A percentile compares a stretch with the other conserved stretches of the same genome.
These are phyloP conservation scores for Euptelea pleiosperma DNA, from an alignment of 164 flowering plant species.

Conservation along the genomic window DNA sequence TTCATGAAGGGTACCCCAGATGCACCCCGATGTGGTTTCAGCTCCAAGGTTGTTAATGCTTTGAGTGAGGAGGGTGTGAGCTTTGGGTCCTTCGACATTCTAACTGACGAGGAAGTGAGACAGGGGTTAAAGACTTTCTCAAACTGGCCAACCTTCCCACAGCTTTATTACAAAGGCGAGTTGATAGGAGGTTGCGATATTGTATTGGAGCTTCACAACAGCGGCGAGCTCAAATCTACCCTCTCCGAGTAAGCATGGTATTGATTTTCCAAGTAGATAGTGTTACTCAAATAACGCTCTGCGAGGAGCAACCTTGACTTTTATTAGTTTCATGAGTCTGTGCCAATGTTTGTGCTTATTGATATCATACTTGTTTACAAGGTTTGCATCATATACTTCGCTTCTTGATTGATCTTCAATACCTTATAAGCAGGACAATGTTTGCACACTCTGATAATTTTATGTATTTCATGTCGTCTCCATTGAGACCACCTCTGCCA, in stretches of 20 bases:
- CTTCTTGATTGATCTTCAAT: conserved; percentile 4
- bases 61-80: conserved; percentile 60
- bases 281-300: neutral
- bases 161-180: conserved; percentile 88
- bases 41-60: conserved; percentile 84
- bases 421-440: no score
- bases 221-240: conserved; percentile 75
- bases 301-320: neutral
- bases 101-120: conserved; percentile 78
- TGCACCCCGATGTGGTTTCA: conserved; percentile 85
- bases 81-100: conserved; percentile 80
- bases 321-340: neutral
- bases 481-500: no score
- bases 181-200: conserved; percentile 93
- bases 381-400: neutral
- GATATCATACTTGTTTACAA: neutral
- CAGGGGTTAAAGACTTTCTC: conserved; percentile 79
- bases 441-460: no score
- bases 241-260: conserved; percentile 49
- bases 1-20: conserved; percentile 98
- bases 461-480: no score
- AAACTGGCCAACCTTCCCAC: conserved; percentile 97
- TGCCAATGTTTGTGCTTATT: neutral
- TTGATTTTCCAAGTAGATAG: neutral
- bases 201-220: conserved; percentile 59